A percentile compares a stretch with the other conserved stretches of the same genome.
Evolutionary conservation across 192 early-diverging fungal genomes (phyloP).

Genomic region (Anaeromyces robustus): DNA sequence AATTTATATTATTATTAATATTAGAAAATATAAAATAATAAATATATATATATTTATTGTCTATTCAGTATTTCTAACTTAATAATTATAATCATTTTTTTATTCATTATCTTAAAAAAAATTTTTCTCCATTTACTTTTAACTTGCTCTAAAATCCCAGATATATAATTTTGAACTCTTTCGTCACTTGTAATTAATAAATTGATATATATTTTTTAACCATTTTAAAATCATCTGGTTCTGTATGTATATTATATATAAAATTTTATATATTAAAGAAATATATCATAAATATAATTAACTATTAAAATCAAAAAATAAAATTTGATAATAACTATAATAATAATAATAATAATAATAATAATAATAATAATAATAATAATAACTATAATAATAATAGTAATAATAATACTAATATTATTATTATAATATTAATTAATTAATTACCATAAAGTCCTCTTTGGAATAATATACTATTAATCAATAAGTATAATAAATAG

Average conservation of each 20-base stretch:
- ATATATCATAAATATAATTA: background rate
- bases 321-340: too few relatives aligned
- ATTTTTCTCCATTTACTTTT: constrained; percentile 39
- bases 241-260: background rate
- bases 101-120: background rate
- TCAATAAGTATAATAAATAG: too few relatives aligned
- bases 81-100: background rate
- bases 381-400: too few relatives aligned
- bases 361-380: too few relatives aligned
- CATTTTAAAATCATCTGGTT: constrained; percentile 52
- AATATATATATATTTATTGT: background rate
- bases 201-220: constrained; percentile 72
- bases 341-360: too few relatives aligned
- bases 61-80: too few relatives aligned
- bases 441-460: too few relatives aligned
- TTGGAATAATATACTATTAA: too few relatives aligned
- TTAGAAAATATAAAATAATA: background rate
- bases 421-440: too few relatives aligned
- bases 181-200: constrained; percentile 64
- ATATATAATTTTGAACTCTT: constrained; percentile 54
- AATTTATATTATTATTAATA: too few relatives aligned
- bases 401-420: too few relatives aligned
- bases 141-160: constrained; percentile 59
- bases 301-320: background rate
- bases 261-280: background rate